phyloP scores from a whole-genome alignment of 1,284 basidiomycete genomes.

The Cerrena zonata region DNA sequence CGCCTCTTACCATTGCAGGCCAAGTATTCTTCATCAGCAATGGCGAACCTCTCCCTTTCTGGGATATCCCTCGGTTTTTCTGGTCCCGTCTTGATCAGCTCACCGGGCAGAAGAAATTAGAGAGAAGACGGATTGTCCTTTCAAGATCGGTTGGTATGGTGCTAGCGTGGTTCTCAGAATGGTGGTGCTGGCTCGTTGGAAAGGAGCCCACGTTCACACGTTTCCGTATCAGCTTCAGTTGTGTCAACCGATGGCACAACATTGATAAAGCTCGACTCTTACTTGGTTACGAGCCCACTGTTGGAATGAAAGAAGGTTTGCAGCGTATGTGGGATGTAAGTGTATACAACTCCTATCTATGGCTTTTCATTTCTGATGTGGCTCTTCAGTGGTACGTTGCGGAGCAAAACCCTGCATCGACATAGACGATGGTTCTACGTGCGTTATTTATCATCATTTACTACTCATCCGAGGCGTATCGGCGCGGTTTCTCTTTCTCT shows the following conservation, averaged over 20 bases:
- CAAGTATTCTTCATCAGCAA: constrained; percentile 98
- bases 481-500: too few relatives aligned
- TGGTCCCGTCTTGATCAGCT: constrained; percentile 73
- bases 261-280: constrained; percentile 91
- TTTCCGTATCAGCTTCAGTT: constrained; percentile 77
- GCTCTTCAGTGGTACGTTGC: not conserved
- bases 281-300: constrained; percentile 88
- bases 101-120: constrained; percentile 16
- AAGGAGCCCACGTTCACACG: constrained; percentile 85
- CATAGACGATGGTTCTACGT: too few relatives aligned
- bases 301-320: constrained; percentile 86
- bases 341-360: constrained; percentile 9
- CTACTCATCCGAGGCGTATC: too few relatives aligned
- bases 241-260: constrained; percentile 81
- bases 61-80: constrained; percentile 86
- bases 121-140: constrained; percentile 42
- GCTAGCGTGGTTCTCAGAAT: constrained; percentile 70
- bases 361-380: not conserved
- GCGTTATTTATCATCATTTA: too few relatives aligned
- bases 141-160: constrained; percentile 63
- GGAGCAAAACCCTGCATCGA: too few relatives aligned
- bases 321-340: constrained; percentile 70
- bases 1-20: constrained; percentile 77
- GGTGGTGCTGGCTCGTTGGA: constrained; percentile 70
- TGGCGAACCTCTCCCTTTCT: constrained; percentile 93